A percentile compares a stretch with the other conserved stretches of the same genome.
These are phyloP conservation scores for Vachellia pachyceras DNA, from an alignment of 306 rosid genomes.

Conservation along the genomic window DNA sequence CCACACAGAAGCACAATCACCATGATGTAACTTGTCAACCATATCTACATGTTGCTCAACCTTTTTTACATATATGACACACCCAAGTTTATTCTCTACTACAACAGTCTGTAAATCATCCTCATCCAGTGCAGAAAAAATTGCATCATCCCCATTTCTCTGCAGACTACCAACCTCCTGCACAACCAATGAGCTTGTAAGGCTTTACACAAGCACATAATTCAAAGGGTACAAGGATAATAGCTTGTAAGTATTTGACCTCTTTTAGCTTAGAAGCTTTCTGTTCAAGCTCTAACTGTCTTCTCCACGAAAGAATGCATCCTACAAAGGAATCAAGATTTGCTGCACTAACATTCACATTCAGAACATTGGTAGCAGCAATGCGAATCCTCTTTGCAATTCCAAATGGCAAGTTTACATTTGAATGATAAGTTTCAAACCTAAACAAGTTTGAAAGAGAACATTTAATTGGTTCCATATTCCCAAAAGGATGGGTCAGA, in stretches of 20 bases:
- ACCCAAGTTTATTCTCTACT: constrained; percentile 90
- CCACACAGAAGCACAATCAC: constrained; percentile 77
- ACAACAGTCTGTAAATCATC: constrained; percentile 91
- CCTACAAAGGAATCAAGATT: constrained; percentile 79
- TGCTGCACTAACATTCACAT: constrained; percentile 90
- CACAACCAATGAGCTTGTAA: constrained; percentile 40
- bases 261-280: constrained; percentile 70
- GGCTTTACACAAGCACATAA: constrained; percentile 28
- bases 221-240: constrained; percentile 35
- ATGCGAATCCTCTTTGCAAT: constrained; percentile 84
- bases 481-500: constrained; percentile 24
- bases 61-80: constrained; percentile 76
- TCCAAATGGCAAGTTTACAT: constrained; percentile 58
- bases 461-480: constrained; percentile 24
- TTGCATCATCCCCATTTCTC: constrained; percentile 56
- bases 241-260: constrained; percentile 50
- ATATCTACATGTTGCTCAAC: constrained; percentile 62
- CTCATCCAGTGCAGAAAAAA: constrained; percentile 89
- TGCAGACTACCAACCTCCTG: constrained; percentile 69
- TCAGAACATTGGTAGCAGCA: constrained; percentile 85
- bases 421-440: constrained; percentile 88
- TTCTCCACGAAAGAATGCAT: constrained; percentile 87
- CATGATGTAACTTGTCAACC: constrained; percentile 64
- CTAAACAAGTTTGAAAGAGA: constrained; percentile 53
- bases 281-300: constrained; percentile 84